These are phyloP conservation scores for Colletotrichum falcatum DNA, from an alignment of 2,329 filamentous ascomycete species.

Conservation along the genomic window DNA sequence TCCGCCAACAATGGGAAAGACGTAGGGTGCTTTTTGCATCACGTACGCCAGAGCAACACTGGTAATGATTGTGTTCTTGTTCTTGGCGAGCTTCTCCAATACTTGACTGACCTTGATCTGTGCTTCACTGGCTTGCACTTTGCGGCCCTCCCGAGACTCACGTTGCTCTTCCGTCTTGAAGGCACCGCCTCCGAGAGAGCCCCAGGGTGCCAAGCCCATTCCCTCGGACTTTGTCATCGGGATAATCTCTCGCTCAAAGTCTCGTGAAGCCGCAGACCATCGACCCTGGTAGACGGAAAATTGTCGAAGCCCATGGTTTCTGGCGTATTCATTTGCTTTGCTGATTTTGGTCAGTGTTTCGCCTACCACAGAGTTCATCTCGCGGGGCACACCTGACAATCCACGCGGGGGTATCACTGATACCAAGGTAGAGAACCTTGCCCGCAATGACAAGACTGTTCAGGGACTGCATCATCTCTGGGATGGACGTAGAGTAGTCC, in stretches of 20 bases:
- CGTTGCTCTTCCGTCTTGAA: constrained; percentile 51
- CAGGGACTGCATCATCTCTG: constrained; percentile 76
- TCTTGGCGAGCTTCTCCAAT: constrained; percentile 62
- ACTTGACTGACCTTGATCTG: constrained; percentile 64
- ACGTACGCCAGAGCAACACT: constrained; percentile 77
- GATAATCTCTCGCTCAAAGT: constrained; percentile 77
- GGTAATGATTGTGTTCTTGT: constrained; percentile 58
- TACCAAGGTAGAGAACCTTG: constrained; percentile 74
- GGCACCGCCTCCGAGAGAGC: constrained; percentile 58
- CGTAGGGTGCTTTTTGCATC: constrained; percentile 76
- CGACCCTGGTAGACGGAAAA: constrained; percentile 78
- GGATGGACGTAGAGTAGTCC: constrained; percentile 74
- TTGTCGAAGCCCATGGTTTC: constrained; percentile 74
- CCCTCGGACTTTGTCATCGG: constrained; percentile 73
- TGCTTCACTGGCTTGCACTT: constrained; percentile 57
- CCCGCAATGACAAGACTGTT: constrained; percentile 70
- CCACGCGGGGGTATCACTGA: constrained; percentile 79
- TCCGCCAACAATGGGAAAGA: constrained; percentile 80
- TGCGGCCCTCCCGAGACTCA: constrained; percentile 51
- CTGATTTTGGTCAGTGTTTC: constrained; percentile 44
- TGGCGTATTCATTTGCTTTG: constrained; percentile 76
- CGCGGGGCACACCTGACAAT: constrained; percentile 59
- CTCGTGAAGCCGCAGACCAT: constrained; percentile 72
- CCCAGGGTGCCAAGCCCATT: constrained; percentile 70
- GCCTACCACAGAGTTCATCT: constrained; percentile 3